Conservation (phyloP, 352 stramenopile species). For the Phytophthora boehmeriae region DNA sequence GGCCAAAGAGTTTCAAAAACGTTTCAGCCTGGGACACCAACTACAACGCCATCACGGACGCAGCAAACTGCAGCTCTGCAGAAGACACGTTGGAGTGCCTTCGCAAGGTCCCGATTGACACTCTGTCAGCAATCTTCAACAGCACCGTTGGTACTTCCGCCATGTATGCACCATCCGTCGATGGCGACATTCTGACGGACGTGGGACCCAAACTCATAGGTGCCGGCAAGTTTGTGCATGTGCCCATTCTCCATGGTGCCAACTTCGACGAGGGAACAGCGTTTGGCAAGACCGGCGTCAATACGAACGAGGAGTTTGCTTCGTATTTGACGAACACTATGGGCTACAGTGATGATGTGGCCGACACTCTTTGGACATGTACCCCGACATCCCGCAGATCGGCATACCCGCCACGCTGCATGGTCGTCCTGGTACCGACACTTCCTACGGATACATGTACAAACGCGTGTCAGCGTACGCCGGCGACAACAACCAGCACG, state of each 20-base stretch:
- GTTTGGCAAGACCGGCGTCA: conserved; percentile 27
- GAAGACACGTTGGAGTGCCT: conserved; percentile 31
- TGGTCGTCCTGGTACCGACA: conserved; percentile 25
- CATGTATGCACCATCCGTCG: conserved; percentile 27
- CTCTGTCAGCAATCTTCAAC: conserved; percentile 29
- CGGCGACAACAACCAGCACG: conserved; percentile 32
- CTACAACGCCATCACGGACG: conserved; percentile 28
- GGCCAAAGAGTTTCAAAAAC: conserved; percentile 25
- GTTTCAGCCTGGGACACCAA: conserved; percentile 30
- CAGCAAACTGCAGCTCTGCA: conserved; percentile 29
- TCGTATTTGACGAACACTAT: conserved; percentile 24
- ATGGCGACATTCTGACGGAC: conserved; percentile 35
- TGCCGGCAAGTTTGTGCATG: conserved; percentile 35
- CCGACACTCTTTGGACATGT: conserved; percentile 23
- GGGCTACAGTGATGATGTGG: conserved; percentile 28
- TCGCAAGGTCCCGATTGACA: conserved; percentile 31
- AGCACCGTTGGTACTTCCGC: conserved; percentile 18
- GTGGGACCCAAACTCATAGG: conserved; percentile 20
- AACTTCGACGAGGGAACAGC: conserved; percentile 39
- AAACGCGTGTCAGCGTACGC: conserved; percentile 29
- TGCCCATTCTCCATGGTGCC: conserved; percentile 34
- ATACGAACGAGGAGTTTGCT: conserved; percentile 33
- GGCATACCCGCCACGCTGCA: conserved; percentile 26
- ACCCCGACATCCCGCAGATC: conserved; percentile 33
- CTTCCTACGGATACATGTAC: conserved; percentile 33